A percentile compares a stretch with the other conserved stretches of the same genome.
Conservation (phyloP, 73 alveolate genomes). For the Urostyla sp. region DNA sequence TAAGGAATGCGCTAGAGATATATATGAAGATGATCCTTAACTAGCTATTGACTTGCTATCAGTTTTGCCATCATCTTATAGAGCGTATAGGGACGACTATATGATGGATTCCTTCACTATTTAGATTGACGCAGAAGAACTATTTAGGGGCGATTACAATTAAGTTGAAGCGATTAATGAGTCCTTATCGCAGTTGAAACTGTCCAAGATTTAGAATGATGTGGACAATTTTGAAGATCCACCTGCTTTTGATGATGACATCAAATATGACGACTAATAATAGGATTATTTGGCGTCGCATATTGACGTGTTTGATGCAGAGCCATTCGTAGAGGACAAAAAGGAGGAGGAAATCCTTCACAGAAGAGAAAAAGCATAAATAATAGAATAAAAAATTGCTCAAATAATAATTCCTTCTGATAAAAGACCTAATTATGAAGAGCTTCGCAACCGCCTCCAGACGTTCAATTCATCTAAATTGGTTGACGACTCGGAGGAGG, state of each 20-base stretch:
- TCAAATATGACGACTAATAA: not conserved
- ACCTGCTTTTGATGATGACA: not conserved
- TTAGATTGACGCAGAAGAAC: not conserved
- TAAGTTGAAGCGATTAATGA: not conserved
- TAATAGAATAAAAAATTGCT: conserved; percentile 2
- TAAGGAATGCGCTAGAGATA: not conserved
- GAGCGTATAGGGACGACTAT: conserved; percentile 33
- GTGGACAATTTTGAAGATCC: not conserved
- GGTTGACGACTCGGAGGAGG: conserved; percentile 28
- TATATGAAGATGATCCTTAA: no score
- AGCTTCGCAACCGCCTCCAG: not conserved
- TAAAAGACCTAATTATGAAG: conserved; percentile 25
- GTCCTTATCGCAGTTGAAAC: no score
- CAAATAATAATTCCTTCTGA: conserved; percentile 3
- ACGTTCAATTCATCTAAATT: not conserved
- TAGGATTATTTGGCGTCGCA: not conserved
- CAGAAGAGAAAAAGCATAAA: not conserved
- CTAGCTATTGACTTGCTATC: not conserved
- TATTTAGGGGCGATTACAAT: not conserved
- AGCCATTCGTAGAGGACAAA: no score
- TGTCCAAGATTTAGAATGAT: no score
- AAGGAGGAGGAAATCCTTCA: no score
- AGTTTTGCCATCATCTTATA: conserved; percentile 13
- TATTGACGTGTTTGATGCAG: no score
- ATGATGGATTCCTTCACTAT: no score